Base-by-base conservation (phyloP, 805 yeast genomes). In the Pichia ethanolica region DNA sequence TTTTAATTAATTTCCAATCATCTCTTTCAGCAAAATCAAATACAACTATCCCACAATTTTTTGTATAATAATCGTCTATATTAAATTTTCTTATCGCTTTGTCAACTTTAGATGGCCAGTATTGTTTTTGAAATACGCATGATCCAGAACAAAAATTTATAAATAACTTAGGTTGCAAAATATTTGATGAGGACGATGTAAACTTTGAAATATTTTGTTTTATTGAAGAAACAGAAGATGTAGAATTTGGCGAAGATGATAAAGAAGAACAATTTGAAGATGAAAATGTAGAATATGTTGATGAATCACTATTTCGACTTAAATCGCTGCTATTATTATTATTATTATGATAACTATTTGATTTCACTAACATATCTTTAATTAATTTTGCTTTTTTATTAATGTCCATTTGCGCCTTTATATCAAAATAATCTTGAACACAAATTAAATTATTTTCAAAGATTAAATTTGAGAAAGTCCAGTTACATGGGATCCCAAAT, bases 351-450 rank as follows among this genome's bases (percentile, higher is more conserved):
- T 56, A 47, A 26, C 77, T 71, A 35, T 63, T 61, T 2, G 91
- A 86, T 45, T 72, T 72, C 38, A 71, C 62, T 39, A 82, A 69
- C 60, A 82, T 73, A 33, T 75, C 71, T 59, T 77, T 79, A 54
- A 85, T 79, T 57, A 77, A 80, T 9, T 67, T 66, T 20, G 78
- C 72, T 63, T 86, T 86, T 57, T 72, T 77, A 14, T 71, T 62
- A 50, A 84, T 74, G 56, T 79, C 88, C 7, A 69, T 71, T 8
- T 67, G 71, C 38, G 66, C 62, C 51, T 72, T 69, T 50, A 86
- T 71, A 61, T 83, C 89, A 66, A 86, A 82, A 69, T 73, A 84
- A 64, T 86, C 93, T 66, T 86, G 93, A 14, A 85, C 86, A 27
- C 75, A 78, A 58, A 82, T 70, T 4, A 59, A 35, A 10, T 85